Evolutionary conservation across 306 rosid genomes (phyloP).

Genomic region (Lathyrus aphaca): DNA sequence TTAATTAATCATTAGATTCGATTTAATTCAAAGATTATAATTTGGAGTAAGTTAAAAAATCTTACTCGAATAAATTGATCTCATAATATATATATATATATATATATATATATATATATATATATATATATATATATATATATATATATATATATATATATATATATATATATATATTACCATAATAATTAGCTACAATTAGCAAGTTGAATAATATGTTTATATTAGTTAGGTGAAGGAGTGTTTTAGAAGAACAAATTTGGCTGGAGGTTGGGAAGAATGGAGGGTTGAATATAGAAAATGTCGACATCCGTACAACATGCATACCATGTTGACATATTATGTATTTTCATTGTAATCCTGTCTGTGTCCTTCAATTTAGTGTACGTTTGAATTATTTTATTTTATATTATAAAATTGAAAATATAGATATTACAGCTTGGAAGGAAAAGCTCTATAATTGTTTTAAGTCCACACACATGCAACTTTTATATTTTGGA

Average conservation of each 20-base stretch:
- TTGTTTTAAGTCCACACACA: background rate
- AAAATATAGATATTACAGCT: background rate
- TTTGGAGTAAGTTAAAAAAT: no score
- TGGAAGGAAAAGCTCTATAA: background rate
- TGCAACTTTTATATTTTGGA: background rate
- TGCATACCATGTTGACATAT: background rate
- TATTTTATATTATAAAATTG: background rate
- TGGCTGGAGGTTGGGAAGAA: background rate
- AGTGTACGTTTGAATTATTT: slow-evolving; percentile 2
- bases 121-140: no score
- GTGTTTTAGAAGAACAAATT: background rate
- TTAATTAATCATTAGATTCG: no score
- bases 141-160: no score
- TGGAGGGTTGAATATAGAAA: slow-evolving; percentile 13
- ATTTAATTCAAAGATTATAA: no score
- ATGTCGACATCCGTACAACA: slow-evolving; percentile 7
- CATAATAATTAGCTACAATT: background rate
- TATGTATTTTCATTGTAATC: slow-evolving; percentile 8
- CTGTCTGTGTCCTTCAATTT: slow-evolving; percentile 21
- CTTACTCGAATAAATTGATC: no score
- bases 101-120: no score
- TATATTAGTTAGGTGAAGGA: background rate
- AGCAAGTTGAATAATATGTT: background rate
- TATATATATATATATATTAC: no score
- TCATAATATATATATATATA: no score